phyloP scores from a whole-genome alignment of 2,329 filamentous ascomycete species.

The Neopestalotiopsis sp. region DNA sequence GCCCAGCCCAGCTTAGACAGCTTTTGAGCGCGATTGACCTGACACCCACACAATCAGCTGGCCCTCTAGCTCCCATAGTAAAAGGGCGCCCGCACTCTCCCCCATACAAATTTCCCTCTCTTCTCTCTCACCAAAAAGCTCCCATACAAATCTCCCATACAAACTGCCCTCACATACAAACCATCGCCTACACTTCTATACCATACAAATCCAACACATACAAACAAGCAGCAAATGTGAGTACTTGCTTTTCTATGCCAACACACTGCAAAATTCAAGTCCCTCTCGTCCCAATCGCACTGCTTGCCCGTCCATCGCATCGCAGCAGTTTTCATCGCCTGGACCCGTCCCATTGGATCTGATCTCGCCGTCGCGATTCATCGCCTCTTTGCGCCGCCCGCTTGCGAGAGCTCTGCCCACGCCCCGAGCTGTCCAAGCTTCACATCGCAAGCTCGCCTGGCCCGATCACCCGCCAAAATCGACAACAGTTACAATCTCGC shows the following conservation, averaged over 20 bases:
- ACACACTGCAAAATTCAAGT: constrained; percentile 46
- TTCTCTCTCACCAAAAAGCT: constrained; percentile 66
- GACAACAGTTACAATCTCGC: constrained; percentile 26
- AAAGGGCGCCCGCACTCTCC: constrained; percentile 62
- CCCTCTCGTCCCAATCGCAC: constrained; percentile 30
- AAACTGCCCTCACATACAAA: constrained; percentile 45
- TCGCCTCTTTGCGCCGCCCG: constrained; percentile 10
- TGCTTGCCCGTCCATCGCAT: neutral
- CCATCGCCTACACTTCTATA: constrained; percentile 26
- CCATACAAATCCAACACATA: constrained; percentile 48
- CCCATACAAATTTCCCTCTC: constrained; percentile 62
- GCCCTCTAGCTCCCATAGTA: constrained; percentile 66
- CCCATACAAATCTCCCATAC: constrained; percentile 58
- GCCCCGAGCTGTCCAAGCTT: constrained; percentile 16
- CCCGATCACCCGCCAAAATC: constrained; percentile 22
- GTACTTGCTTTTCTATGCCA: constrained; percentile 52
- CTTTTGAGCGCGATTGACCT: constrained; percentile 30
- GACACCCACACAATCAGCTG: constrained; percentile 43
- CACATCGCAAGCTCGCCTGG: constrained; percentile 13
- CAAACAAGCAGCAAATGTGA: constrained; percentile 50
- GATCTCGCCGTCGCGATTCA: constrained; percentile 15
- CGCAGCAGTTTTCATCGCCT: neutral
- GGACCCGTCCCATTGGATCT: constrained; percentile 8
- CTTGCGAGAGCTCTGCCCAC: constrained; percentile 1
- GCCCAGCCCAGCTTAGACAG: constrained; percentile 1